These are phyloP conservation scores for Styphnolobium japonicum DNA, from an alignment of 306 rosid species.

Conservation along the genomic window DNA sequence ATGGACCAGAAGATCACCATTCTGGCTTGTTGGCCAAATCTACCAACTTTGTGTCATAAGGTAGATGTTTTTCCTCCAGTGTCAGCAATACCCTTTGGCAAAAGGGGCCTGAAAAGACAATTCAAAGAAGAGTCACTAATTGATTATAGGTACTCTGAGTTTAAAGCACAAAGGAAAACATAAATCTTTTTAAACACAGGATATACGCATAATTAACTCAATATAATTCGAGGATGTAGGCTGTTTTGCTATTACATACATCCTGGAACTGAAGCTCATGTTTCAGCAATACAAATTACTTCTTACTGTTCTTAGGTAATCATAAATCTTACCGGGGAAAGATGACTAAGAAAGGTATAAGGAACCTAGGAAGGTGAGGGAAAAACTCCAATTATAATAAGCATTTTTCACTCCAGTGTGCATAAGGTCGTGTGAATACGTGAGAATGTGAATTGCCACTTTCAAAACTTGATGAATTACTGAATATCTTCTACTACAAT, in stretches of 20 bases:
- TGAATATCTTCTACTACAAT: not conserved
- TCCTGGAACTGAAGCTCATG: not conserved
- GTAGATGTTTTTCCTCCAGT: conserved; percentile 80
- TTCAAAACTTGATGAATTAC: not conserved
- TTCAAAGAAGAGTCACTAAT: conserved; percentile 3
- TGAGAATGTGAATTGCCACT: not conserved
- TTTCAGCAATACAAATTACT: not conserved
- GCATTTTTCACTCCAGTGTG: not conserved
- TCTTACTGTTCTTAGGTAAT: not conserved
- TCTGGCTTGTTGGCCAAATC: conserved; percentile 82
- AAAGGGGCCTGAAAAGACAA: conserved; percentile 64
- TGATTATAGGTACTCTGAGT: not conserved
- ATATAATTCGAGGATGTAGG: not conserved
- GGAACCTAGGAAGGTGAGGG: not conserved
- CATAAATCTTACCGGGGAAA: not conserved
- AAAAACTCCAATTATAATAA: not conserved
- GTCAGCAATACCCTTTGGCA: conserved; percentile 89
- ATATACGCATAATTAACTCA: not conserved
- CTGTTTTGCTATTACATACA: not conserved
- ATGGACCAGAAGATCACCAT: conserved; percentile 54
- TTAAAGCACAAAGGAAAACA: conserved; percentile 18
- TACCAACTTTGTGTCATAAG: conserved; percentile 82
- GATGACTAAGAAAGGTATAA: not conserved
- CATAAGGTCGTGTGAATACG: not conserved
- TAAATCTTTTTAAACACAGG: not conserved